A percentile compares a stretch with the other conserved stretches of the same genome.
These are phyloP conservation scores for Jacaranda copaia DNA, from an alignment of 257 asterid species.

Conservation along the genomic window DNA sequence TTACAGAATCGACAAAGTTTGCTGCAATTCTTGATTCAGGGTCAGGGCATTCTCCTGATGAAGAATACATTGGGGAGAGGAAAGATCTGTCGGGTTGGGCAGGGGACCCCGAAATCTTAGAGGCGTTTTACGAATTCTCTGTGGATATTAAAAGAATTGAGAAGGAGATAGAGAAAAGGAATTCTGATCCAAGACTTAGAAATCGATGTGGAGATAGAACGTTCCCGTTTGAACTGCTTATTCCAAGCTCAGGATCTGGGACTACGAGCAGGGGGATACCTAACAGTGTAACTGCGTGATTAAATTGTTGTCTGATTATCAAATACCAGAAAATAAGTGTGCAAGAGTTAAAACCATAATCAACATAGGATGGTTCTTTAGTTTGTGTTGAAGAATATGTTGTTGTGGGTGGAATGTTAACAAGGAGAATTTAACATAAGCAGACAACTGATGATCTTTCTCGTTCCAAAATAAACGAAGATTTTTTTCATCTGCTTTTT, in stretches of 20 bases:
- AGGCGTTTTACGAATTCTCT: conserved; percentile 27
- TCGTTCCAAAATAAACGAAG: no score
- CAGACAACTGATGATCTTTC: no score
- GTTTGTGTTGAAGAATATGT: no score
- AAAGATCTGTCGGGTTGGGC: conserved; percentile 25
- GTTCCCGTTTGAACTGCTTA: conserved; percentile 36
- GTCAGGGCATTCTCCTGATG: conserved; percentile 27
- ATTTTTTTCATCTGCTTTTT: no score
- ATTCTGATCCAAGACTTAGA: conserved; percentile 28
- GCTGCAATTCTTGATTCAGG: conserved; percentile 1
- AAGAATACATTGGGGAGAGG: conserved; percentile 35
- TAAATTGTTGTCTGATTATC: neutral
- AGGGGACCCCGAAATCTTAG: conserved; percentile 25
- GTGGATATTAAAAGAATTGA: conserved; percentile 23
- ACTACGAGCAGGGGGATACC: conserved; percentile 26
- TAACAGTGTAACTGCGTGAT: conserved; percentile 25
- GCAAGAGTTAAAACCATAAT: neutral
- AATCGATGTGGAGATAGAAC: conserved; percentile 31
- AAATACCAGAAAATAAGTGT: neutral
- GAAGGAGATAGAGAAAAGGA: conserved; percentile 34
- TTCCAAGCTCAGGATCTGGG: conserved; percentile 33
- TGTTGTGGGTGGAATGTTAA: no score
- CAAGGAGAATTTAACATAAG: no score
- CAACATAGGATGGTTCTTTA: neutral
- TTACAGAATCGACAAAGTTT: neutral